phyloP scores from a whole-genome alignment of 73 alveolate species.

The Breviolum minutum region DNA sequence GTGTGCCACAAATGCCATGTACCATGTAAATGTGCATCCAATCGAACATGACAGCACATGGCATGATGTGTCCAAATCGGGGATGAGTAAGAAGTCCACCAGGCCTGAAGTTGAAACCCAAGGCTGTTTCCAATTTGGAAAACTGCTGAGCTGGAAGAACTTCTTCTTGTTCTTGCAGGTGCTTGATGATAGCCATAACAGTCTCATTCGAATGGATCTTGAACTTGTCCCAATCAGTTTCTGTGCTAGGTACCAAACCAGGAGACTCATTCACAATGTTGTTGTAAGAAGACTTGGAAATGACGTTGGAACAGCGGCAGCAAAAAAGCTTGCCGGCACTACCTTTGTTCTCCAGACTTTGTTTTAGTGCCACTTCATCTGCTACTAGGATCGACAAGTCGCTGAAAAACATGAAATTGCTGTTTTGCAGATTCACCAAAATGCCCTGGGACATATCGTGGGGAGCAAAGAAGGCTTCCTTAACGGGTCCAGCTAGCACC shows the following conservation, averaged over 20 bases:
- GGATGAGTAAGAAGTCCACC: background rate
- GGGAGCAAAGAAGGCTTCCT: background rate
- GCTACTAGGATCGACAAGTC: background rate
- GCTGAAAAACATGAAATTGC: background rate
- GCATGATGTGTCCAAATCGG: background rate
- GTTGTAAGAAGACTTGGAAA: background rate
- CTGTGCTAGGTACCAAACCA: background rate
- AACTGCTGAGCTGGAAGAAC: background rate
- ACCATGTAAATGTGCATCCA: constrained; percentile 45
- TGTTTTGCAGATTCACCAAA: background rate
- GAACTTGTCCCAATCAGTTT: background rate
- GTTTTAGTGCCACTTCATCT: background rate
- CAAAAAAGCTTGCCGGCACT: background rate
- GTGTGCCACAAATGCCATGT: background rate
- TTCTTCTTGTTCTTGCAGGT: background rate
- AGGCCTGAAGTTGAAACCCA: background rate
- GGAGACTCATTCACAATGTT: background rate
- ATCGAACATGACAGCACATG: background rate
- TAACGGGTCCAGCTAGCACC: too few species aligned
- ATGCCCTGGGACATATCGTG: background rate
- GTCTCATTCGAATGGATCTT: background rate
- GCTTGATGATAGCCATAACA: background rate
- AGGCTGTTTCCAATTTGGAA: background rate
- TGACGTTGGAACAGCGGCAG: background rate
- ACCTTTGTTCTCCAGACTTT: background rate